phyloP scores from a whole-genome alignment of 768 basidiomycete genomes.

The Hericium erinaceus region DNA sequence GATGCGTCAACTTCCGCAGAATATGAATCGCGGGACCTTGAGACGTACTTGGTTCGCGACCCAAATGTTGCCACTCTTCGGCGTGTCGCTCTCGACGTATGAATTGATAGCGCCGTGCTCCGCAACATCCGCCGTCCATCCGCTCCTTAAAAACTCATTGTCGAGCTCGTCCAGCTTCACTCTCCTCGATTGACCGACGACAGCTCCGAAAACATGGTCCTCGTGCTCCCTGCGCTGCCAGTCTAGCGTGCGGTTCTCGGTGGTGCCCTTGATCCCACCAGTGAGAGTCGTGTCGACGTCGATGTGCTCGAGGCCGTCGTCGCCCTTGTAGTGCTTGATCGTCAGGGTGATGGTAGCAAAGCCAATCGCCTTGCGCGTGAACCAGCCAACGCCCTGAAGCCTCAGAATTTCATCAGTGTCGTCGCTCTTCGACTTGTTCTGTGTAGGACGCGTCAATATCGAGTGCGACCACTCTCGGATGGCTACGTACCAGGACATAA shows the following conservation, averaged over 20 bases:
- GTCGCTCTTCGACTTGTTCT: constrained; percentile 68
- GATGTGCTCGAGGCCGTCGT: constrained; percentile 50
- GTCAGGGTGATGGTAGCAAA: constrained; percentile 47
- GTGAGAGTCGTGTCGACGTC: constrained; percentile 56
- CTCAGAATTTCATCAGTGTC: constrained; percentile 51
- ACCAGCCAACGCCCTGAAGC: constrained; percentile 68
- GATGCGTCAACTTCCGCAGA: not conserved
- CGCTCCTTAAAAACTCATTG: constrained; percentile 28
- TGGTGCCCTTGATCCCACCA: constrained; percentile 49
- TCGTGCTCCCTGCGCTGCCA: constrained; percentile 45
- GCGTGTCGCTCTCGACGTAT: constrained; percentile 48
- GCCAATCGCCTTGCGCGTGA: constrained; percentile 52
- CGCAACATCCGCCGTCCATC: constrained; percentile 33
- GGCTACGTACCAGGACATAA: constrained; percentile 48
- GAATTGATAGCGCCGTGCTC: constrained; percentile 27
- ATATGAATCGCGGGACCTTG: not conserved
- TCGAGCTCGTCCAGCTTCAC: constrained; percentile 22
- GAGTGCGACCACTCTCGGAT: not conserved
- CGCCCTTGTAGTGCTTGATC: constrained; percentile 56
- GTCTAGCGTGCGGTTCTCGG: constrained; percentile 47
- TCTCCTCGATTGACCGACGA: constrained; percentile 33
- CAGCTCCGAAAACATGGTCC: constrained; percentile 53
- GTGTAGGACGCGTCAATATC: not conserved
- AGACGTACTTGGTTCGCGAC: constrained; percentile 48
- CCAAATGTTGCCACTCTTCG: constrained; percentile 55